phyloP scores from a whole-genome alignment of 345 rosid genomes.

The Citropsis articulata region DNA sequence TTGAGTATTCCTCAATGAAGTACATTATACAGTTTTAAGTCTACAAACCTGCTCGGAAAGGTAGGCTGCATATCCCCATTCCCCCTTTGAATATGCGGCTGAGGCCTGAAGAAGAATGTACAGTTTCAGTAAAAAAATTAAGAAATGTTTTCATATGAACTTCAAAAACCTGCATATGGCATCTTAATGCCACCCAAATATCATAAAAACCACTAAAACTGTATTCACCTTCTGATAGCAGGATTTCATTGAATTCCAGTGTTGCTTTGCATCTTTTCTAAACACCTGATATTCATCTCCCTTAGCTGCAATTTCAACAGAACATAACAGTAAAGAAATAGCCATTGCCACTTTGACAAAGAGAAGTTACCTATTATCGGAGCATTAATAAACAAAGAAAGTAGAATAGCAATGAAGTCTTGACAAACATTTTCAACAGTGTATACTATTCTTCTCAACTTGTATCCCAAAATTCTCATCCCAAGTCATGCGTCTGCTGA shows the following conservation, averaged over 20 bases:
- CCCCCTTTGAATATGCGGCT: constrained; percentile 72
- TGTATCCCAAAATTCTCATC: background rate
- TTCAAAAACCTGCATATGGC: background rate
- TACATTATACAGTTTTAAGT: background rate
- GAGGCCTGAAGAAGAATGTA: constrained; percentile 57
- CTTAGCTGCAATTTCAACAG: constrained; percentile 48
- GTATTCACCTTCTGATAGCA: constrained; percentile 62
- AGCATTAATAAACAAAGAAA: constrained; percentile 4
- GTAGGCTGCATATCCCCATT: constrained; percentile 60
- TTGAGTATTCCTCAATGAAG: background rate
- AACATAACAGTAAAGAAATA: constrained; percentile 8
- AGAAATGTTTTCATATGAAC: background rate
- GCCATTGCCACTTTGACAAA: background rate
- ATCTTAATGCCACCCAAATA: background rate
- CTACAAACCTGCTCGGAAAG: constrained; percentile 73
- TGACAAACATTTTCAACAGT: background rate
- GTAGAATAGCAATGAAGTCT: background rate
- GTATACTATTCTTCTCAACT: background rate
- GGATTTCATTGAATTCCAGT: constrained; percentile 65
- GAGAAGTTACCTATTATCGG: background rate
- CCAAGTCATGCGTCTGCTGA: background rate
- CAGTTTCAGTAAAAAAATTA: constrained; percentile 4
- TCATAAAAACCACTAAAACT: background rate
- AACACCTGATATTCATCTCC: constrained; percentile 60
- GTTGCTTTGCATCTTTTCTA: constrained; percentile 60